phyloP scores from a whole-genome alignment of 768 basidiomycete species.

The Rhodosporidiobolus sp. region DNA sequence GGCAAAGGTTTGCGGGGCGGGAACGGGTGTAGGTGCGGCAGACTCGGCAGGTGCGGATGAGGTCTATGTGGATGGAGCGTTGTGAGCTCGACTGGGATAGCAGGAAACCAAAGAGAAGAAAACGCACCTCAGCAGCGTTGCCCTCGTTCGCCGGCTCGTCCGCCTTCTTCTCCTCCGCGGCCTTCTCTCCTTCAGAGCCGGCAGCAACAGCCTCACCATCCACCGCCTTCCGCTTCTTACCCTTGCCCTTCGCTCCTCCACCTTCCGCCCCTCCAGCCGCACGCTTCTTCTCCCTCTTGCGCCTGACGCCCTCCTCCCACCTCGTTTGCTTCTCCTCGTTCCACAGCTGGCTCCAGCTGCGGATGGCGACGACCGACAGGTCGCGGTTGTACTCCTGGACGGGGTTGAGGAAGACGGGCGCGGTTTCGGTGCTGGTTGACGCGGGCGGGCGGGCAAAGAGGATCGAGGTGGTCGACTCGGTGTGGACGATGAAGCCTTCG shows the following conservation, averaged over 20 bases:
- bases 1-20: background rate
- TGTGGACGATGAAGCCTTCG: slow-evolving; percentile 34
- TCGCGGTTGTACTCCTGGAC: slow-evolving; percentile 98
- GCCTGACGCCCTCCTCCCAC: slow-evolving; percentile 52
- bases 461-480: slow-evolving; percentile 36
- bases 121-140: background rate
- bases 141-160: background rate
- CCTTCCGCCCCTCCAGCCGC: background rate
- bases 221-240: slow-evolving; percentile 23
- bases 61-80: too few relatives aligned
- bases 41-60: too few relatives aligned
- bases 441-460: slow-evolving; percentile 27
- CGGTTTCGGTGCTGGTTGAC: slow-evolving; percentile 44
- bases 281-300: slow-evolving; percentile 52
- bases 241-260: background rate
- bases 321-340: slow-evolving; percentile 62
- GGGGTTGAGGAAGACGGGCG: slow-evolving; percentile 91
- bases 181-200: slow-evolving; percentile 2
- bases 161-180: background rate
- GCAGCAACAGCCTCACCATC: slow-evolving; percentile 12
- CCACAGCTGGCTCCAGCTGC: slow-evolving; percentile 75
- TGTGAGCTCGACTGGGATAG: too few relatives aligned
- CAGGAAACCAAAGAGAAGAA: too few relatives aligned
- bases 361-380: slow-evolving; percentile 82
- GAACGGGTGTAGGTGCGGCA: background rate